A percentile compares a stretch with the other conserved stretches of the same genome.
phyloP scores from a whole-genome alignment of 768 basidiomycete genomes.

The Amanita exitialis region DNA sequence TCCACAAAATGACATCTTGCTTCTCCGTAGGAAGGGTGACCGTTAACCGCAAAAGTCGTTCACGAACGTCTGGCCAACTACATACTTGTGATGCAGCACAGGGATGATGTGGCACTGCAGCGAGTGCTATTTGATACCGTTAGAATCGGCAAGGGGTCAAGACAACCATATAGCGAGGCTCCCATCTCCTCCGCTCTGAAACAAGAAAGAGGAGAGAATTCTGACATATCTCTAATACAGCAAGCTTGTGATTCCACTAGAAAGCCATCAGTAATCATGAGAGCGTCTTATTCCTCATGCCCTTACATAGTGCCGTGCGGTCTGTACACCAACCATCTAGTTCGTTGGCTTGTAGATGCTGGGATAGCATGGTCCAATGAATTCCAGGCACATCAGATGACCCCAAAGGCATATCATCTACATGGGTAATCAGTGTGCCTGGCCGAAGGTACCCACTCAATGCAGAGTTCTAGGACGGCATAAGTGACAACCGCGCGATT shows the following conservation, averaged over 20 bases:
- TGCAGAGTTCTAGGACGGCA: conserved; percentile 42
- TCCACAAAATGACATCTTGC: conserved; percentile 55
- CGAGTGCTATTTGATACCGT: conserved; percentile 23
- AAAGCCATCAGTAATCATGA: neutral
- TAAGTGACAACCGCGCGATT: neutral
- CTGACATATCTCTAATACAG: conserved; percentile 14
- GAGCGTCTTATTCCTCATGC: neutral
- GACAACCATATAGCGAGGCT: conserved; percentile 28
- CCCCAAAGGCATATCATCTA: conserved; percentile 53
- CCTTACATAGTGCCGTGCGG: conserved; percentile 12
- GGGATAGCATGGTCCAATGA: conserved; percentile 39
- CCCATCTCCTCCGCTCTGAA: conserved; percentile 26
- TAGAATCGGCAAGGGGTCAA: conserved; percentile 50
- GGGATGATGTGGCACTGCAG: conserved; percentile 27
- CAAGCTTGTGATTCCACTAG: conserved; percentile 15
- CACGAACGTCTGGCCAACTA: conserved; percentile 36
- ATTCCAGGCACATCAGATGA: conserved; percentile 17
- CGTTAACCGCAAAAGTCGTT: conserved; percentile 48
- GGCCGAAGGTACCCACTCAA: conserved; percentile 42
- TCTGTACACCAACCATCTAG: conserved; percentile 56
- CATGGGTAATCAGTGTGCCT: conserved; percentile 48
- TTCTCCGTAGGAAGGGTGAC: conserved; percentile 16
- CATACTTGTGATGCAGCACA: conserved; percentile 36
- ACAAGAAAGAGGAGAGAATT: conserved; percentile 26
- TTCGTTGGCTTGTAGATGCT: conserved; percentile 7